Evolutionary conservation across 2,329 filamentous ascomycete species (phyloP).

Genomic region (Cephalotrichum gorgonifer): DNA sequence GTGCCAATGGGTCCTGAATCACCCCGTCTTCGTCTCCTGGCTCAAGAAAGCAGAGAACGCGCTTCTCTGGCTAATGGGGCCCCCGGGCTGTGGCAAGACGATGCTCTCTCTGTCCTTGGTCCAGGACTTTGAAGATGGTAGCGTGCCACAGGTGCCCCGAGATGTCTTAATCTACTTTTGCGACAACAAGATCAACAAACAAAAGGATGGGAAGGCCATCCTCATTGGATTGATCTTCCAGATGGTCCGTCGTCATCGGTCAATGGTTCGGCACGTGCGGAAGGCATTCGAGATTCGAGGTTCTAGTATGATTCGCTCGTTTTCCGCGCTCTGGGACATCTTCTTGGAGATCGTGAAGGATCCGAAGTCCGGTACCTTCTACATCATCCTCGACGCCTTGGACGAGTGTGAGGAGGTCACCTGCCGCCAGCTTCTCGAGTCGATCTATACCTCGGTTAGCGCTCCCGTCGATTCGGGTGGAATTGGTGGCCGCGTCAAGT

Average conservation of each 20-base stretch:
- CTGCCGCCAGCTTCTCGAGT: conserved; percentile 14
- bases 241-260: conserved; percentile 18
- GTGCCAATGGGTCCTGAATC: conserved; percentile 22
- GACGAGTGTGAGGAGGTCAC: conserved; percentile 24
- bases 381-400: conserved; percentile 24
- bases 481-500: conserved; percentile 17
- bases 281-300: conserved; percentile 18
- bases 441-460: conserved; percentile 12
- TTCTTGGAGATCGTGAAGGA: conserved; percentile 20
- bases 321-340: conserved; percentile 22
- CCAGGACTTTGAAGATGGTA: conserved; percentile 15
- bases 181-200: conserved; percentile 19
- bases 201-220: conserved; percentile 23
- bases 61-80: conserved; percentile 24
- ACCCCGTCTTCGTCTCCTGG: conserved; percentile 19
- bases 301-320: conserved; percentile 19
- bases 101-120: conserved; percentile 22
- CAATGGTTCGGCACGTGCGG: conserved; percentile 20
- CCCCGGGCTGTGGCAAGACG: conserved; percentile 26
- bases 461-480: conserved; percentile 6
- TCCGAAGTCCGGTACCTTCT: conserved; percentile 15
- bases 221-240: conserved; percentile 24
- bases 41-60: conserved; percentile 14
- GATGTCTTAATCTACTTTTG: conserved; percentile 22
- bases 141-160: conserved; percentile 3